Evolutionary conservation across 805 yeast genomes (phyloP).

Genomic region (Ogataea paraovalis): DNA sequence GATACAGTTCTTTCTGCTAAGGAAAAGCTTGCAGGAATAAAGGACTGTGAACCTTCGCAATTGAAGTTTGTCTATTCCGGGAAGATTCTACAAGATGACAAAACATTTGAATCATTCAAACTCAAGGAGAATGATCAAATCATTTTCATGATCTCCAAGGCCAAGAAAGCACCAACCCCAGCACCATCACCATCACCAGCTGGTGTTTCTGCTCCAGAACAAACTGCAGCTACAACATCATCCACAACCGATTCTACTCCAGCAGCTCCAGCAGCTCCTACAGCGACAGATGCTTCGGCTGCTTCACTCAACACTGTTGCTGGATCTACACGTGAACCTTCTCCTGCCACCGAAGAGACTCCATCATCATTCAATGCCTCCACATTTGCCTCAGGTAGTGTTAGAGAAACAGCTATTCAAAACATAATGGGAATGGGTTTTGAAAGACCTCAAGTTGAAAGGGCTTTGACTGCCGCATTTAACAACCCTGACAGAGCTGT

Average conservation of each 20-base stretch:
- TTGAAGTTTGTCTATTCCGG: constrained; percentile 89
- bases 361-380: constrained; percentile 36
- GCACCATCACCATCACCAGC: constrained; percentile 21
- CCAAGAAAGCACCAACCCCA: constrained; percentile 34
- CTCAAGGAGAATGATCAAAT: constrained; percentile 84
- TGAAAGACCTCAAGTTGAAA: constrained; percentile 79
- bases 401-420: constrained; percentile 71
- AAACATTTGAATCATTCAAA: constrained; percentile 65
- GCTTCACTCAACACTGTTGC: constrained; percentile 17
- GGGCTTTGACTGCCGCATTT: constrained; percentile 90
- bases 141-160: constrained; percentile 82
- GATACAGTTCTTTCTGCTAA: constrained; percentile 70
- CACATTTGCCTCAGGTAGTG: constrained; percentile 71
- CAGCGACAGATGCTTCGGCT: constrained; percentile 20
- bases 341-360: constrained; percentile 2
- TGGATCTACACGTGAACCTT: not conserved
- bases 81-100: constrained; percentile 81
- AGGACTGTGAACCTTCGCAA: constrained; percentile 65
- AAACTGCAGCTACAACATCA: constrained; percentile 24
- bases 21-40: constrained; percentile 62
- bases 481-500: constrained; percentile 98
- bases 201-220: constrained; percentile 22
- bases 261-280: constrained; percentile 6
- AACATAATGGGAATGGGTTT: constrained; percentile 97
- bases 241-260: constrained; percentile 22